Percentiles rank a stretch among this genome's conserved stretches.
phyloP scores from a whole-genome alignment of 495 filamentous ascomycete species.

The Aspergillus nidulans region DNA sequence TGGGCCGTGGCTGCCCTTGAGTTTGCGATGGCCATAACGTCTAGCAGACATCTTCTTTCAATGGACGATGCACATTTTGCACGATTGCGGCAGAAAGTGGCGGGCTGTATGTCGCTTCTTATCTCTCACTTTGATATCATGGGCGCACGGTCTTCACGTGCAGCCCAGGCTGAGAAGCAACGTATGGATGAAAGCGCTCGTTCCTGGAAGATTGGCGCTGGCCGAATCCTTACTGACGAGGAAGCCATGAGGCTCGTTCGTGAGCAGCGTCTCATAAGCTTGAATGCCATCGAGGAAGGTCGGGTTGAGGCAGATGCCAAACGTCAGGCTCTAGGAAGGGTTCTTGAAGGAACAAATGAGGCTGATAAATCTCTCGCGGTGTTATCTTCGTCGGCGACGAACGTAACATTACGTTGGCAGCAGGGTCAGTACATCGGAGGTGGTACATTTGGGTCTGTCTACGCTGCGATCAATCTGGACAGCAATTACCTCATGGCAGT shows the following conservation, averaged over 20 bases:
- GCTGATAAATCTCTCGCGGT: conserved; percentile 92
- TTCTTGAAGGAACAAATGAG: conserved; percentile 90
- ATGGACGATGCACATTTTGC: conserved; percentile 85
- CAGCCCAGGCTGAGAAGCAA: conserved; percentile 86
- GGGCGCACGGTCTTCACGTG: conserved; percentile 87
- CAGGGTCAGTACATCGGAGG: conserved; percentile 96
- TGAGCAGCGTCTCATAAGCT: conserved; percentile 63
- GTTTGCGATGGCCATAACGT: conserved; percentile 95
- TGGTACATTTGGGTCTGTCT: conserved; percentile 95
- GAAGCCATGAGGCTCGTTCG: conserved; percentile 71
- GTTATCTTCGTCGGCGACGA: conserved; percentile 87
- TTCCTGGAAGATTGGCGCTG: conserved; percentile 70
- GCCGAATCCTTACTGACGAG: conserved; percentile 75
- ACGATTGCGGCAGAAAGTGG: conserved; percentile 76
- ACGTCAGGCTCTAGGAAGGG: conserved; percentile 79
- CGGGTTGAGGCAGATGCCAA: conserved; percentile 80
- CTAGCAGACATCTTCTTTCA: conserved; percentile 81
- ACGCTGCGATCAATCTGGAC: conserved; percentile 94
- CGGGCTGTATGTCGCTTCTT: conserved; percentile 94
- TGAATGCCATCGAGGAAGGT: conserved; percentile 69
- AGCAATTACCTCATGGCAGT: conserved; percentile 96
- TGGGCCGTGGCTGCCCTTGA: conserved; percentile 95
- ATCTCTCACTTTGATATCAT: conserved; percentile 99
- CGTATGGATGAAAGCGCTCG: conserved; percentile 70
- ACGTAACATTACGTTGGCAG: conserved; percentile 93